Evolutionary conservation across 2,329 filamentous ascomycete genomes (phyloP).

Genomic region (Stachybotrys elegans): DNA sequence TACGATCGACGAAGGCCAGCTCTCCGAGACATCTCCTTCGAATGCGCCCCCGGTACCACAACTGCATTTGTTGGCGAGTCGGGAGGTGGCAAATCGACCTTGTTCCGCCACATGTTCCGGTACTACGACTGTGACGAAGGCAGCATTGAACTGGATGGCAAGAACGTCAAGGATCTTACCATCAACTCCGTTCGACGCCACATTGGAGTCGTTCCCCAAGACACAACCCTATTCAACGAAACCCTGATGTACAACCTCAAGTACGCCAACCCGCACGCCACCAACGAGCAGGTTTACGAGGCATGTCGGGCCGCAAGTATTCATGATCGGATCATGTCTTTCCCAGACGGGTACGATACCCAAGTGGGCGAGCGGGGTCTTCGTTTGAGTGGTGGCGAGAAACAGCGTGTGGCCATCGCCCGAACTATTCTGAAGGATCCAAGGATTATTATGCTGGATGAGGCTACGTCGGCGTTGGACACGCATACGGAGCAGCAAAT

Average conservation of each 20-base stretch:
- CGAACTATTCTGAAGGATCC: slow-evolving; percentile 90
- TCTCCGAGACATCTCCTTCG: slow-evolving; percentile 76
- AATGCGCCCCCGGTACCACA: slow-evolving; percentile 82
- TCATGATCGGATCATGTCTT: slow-evolving; percentile 84
- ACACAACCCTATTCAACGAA: slow-evolving; percentile 93
- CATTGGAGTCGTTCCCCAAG: slow-evolving; percentile 95
- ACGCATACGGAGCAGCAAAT: slow-evolving; percentile 92
- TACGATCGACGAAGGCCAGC: slow-evolving; percentile 87
- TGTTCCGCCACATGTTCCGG: slow-evolving; percentile 92
- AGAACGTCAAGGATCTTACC: slow-evolving; percentile 77
- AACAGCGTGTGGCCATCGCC: slow-evolving; percentile 89
- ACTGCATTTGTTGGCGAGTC: slow-evolving; percentile 96
- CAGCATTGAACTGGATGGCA: slow-evolving; percentile 77
- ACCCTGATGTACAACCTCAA: slow-evolving; percentile 90
- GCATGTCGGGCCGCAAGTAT: slow-evolving; percentile 86
- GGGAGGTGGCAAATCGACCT: slow-evolving; percentile 92
- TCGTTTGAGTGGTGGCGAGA: slow-evolving; percentile 83
- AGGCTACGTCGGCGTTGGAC: slow-evolving; percentile 87
- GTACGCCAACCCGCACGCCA: slow-evolving; percentile 78
- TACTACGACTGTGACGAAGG: slow-evolving; percentile 87
- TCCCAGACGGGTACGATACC: slow-evolving; percentile 83
- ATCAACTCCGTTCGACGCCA: slow-evolving; percentile 89
- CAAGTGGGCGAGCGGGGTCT: slow-evolving; percentile 89
- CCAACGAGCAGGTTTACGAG: slow-evolving; percentile 74
- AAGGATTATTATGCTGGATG: slow-evolving; percentile 86